Percentiles rank a stretch among this genome's conserved stretches.
Conservation (phyloP, 352 stramenopile species). For the Aphanomyces euteiches region DNA sequence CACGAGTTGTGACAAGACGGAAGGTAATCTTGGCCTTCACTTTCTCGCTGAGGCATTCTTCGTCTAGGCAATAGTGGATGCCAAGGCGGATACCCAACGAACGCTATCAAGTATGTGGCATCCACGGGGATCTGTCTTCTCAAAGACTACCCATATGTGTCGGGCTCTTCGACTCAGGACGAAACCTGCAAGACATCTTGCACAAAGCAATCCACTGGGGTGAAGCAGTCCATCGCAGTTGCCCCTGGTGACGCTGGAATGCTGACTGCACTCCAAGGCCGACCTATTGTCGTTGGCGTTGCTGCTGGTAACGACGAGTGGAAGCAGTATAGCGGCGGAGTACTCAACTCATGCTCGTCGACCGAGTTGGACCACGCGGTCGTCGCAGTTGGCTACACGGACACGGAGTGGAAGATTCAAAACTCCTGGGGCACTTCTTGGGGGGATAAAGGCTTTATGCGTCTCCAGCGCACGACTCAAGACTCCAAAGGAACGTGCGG, state of each 20-base stretch:
- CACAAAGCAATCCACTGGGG: conserved; percentile 35
- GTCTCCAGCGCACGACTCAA: conserved; percentile 10
- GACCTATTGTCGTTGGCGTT: conserved; percentile 19
- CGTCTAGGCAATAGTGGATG: conserved; percentile 77
- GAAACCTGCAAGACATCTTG: conserved; percentile 42
- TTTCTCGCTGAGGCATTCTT: not conserved
- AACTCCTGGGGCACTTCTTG: conserved; percentile 36
- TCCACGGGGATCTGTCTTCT: conserved; percentile 76
- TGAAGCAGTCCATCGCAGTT: not conserved
- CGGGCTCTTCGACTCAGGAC: conserved; percentile 34
- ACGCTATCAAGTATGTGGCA: conserved; percentile 90
- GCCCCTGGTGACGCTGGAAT: not conserved
- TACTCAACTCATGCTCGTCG: conserved; percentile 28
- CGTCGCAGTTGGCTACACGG: conserved; percentile 33
- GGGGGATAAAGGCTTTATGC: conserved; percentile 36
- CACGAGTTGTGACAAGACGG: conserved; percentile 50
- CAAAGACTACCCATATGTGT: conserved; percentile 81
- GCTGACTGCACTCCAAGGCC: not conserved
- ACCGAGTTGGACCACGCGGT: conserved; percentile 35
- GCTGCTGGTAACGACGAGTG: conserved; percentile 32
- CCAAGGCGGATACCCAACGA: conserved; percentile 86
- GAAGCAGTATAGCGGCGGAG: conserved; percentile 31
- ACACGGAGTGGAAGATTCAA: conserved; percentile 32
- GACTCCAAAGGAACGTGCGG: conserved; percentile 17
- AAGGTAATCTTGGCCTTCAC: not conserved